A percentile compares a stretch with the other conserved stretches of the same genome.
phyloP scores from a whole-genome alignment of 768 basidiomycete species.

The Coprinopsis strossmayeri region DNA sequence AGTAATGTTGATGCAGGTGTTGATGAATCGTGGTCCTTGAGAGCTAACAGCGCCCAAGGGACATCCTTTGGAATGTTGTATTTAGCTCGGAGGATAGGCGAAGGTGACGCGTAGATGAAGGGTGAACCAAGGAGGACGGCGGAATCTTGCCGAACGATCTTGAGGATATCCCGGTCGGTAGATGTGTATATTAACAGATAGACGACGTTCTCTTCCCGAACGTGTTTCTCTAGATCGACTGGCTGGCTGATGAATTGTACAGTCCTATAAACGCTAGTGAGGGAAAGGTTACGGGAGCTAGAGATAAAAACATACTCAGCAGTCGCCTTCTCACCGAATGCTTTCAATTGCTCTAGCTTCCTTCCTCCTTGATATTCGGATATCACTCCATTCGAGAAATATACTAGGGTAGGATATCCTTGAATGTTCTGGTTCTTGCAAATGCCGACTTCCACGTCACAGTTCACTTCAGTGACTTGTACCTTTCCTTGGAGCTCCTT shows the following conservation, averaged over 20 bases:
- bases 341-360: constrained; percentile 60
- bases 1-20: constrained; percentile 41
- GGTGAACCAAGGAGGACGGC: constrained; percentile 42
- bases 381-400: constrained; percentile 50
- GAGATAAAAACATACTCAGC: constrained; percentile 52
- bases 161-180: constrained; percentile 32
- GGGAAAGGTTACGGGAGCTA: no score
- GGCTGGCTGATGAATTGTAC: constrained; percentile 24
- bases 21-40: constrained; percentile 51
- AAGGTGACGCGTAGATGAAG: constrained; percentile 34
- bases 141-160: constrained; percentile 30
- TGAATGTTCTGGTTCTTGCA: constrained; percentile 62
- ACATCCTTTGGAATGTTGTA: constrained; percentile 30
- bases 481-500: constrained; percentile 60
- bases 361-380: constrained; percentile 75
- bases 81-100: constrained; percentile 27
- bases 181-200: constrained; percentile 45
- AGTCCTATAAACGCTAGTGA: no score
- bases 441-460: constrained; percentile 63
- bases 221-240: constrained; percentile 33
- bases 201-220: constrained; percentile 37
- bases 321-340: constrained; percentile 71
- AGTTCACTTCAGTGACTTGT: constrained; percentile 83
- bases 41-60: constrained; percentile 60
- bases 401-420: constrained; percentile 81